A percentile compares a stretch with the other conserved stretches of the same genome.
phyloP scores from a whole-genome alignment of 768 basidiomycete species.

The Pisolithus marmoratus region DNA sequence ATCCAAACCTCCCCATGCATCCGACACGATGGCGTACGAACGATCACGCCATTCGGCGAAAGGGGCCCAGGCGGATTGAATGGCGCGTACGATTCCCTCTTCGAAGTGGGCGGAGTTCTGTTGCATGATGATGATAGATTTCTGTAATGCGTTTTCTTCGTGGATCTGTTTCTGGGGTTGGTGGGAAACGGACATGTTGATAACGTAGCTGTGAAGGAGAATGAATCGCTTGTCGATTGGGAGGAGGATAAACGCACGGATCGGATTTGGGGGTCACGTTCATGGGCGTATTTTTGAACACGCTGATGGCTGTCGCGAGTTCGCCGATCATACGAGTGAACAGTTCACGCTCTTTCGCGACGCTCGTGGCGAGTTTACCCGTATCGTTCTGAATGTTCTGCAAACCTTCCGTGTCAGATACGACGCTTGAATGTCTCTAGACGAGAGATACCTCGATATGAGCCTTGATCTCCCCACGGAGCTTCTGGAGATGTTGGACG shows the following conservation, averaged over 20 bases:
- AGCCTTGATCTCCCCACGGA: slow-evolving; percentile 93
- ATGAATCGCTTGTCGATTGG: slow-evolving; percentile 12
- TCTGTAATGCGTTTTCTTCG: slow-evolving; percentile 97
- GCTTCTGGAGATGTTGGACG: slow-evolving; percentile 95
- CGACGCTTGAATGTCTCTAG: neutral
- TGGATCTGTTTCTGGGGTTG: slow-evolving; percentile 90
- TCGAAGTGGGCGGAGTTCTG: slow-evolving; percentile 97
- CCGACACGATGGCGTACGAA: slow-evolving; percentile 57
- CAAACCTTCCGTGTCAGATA: neutral
- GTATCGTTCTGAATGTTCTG: slow-evolving; percentile 95
- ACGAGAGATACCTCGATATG: slow-evolving; percentile 73
- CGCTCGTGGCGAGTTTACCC: slow-evolving; percentile 82
- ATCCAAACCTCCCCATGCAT: slow-evolving; percentile 68
- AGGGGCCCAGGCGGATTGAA: slow-evolving; percentile 96
- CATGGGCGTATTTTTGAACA: slow-evolving; percentile 95
- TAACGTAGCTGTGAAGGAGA: slow-evolving; percentile 45
- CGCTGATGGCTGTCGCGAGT: slow-evolving; percentile 79
- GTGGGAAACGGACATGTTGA: slow-evolving; percentile 64
- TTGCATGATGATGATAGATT: slow-evolving; percentile 96
- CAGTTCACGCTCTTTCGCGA: slow-evolving; percentile 89
- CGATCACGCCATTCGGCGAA: slow-evolving; percentile 81
- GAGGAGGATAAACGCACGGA: slow-evolving; percentile 54
- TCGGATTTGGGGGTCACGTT: slow-evolving; percentile 72
- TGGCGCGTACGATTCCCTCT: slow-evolving; percentile 88
- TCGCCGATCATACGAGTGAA: slow-evolving; percentile 84